These are phyloP conservation scores for Hymenoscyphus albidus DNA, from an alignment of 2,329 filamentous ascomycete species.

Conservation along the genomic window DNA sequence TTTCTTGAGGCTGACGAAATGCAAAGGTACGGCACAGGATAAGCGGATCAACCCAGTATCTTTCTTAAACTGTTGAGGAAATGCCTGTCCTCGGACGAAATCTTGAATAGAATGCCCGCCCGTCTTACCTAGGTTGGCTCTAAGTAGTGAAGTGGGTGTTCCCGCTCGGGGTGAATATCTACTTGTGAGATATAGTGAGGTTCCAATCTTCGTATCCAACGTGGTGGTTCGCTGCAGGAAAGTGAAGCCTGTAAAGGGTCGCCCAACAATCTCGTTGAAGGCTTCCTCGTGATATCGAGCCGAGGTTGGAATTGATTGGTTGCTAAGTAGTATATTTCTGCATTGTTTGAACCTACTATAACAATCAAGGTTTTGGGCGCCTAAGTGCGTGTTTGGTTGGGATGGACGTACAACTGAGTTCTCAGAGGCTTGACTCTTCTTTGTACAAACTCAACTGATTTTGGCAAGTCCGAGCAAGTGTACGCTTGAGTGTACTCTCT, in stretches of 20 bases:
- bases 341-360: too few species aligned
- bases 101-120: background rate
- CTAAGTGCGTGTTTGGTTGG: too few species aligned
- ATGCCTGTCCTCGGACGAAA: background rate
- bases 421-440: too few species aligned
- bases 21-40: background rate
- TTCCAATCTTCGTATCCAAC: background rate
- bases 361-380: too few species aligned
- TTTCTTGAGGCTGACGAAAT: background rate
- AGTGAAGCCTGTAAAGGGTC: background rate
- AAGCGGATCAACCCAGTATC: background rate
- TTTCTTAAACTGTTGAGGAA: background rate
- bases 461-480: too few species aligned
- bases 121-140: background rate
- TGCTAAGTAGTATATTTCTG: background rate
- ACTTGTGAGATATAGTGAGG: background rate
- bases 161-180: background rate
- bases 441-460: too few species aligned
- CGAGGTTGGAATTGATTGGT: background rate
- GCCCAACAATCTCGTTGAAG: background rate
- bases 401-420: too few species aligned
- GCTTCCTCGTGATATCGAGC: background rate
- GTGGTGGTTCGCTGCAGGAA: background rate
- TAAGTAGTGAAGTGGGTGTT: background rate
- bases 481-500: too few species aligned